Evolutionary conservation across 2,329 filamentous ascomycete genomes (phyloP), one percentile per base, ranked within the genome.

Genomic region (Hymenoscyphus albidus): DNA sequence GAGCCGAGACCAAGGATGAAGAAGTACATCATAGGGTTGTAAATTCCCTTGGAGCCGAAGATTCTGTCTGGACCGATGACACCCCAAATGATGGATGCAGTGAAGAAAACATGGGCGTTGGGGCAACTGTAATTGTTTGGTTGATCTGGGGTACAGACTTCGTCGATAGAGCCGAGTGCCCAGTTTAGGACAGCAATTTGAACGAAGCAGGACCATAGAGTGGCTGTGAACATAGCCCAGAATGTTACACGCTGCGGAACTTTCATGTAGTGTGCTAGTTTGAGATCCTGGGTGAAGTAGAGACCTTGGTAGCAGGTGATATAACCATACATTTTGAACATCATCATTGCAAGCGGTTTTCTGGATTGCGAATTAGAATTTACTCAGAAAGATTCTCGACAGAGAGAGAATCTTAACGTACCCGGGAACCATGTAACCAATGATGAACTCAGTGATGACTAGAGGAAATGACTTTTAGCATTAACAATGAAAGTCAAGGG

Each of bases 251-350:
- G 80, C 14, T 86, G 87, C 0, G 88, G 87, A 10, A 84, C 76
- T 71, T 84, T 84, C 78, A 84, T 81, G 70, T 82, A 82, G 68
- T 81, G 79, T 7, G 80, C 82, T 16, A 84, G 76, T 69, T 84
- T 85, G 70, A 83, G 77, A 67, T 83, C 81, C 16, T 78, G 76
- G 0, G 80, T 76, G 68, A 81, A 83, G 12, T 75, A 76, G n/a
- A 82, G 76, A 2, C 78, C 80, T 67, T 83, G 81, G 64, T 75
- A 78, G 59, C 78, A 77, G 58, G 79, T 76, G 72, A 82, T 81
- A 70, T 81, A 81, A 35, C 76, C 87, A 71, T 88, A 91, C 67
- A 87, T 90, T 76, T 91, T 91, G 79, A 91, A 91, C 79, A 91
- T 82, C 88, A 92, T 92, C 85, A 91, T 89, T 48, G 88, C 88